These are phyloP conservation scores for Fusarium sp. DNA, from an alignment of 2,329 filamentous ascomycete species.

Conservation along the genomic window DNA sequence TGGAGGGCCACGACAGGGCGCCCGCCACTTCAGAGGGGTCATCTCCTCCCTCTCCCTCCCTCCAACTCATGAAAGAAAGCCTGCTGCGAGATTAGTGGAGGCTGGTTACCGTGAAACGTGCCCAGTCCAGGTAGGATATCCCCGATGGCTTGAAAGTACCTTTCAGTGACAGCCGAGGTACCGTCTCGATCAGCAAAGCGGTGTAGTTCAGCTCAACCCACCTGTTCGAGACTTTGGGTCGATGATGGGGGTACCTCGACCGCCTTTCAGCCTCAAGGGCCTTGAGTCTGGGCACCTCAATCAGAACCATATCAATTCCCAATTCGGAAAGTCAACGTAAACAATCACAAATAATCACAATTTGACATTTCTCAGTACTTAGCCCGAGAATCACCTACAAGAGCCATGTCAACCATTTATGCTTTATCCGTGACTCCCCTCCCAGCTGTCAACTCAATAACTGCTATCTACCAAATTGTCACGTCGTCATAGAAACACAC, in stretches of 20 bases:
- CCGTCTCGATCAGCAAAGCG: neutral
- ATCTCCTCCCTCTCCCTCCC: neutral
- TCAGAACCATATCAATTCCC: neutral
- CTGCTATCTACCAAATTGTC: neutral
- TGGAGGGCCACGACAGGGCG: slow-evolving; percentile 21
- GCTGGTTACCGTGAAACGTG: slow-evolving; percentile 4
- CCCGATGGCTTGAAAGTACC: slow-evolving; percentile 1
- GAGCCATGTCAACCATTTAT: neutral
- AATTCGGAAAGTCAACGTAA: neutral
- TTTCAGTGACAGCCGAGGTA: neutral
- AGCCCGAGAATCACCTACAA: neutral
- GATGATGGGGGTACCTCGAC: neutral
- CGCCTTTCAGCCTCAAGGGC: neutral
- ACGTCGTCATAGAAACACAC: slow-evolving; percentile 37
- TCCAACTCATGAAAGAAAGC: neutral
- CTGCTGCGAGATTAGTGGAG: slow-evolving; percentile 12
- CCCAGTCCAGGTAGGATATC: neutral
- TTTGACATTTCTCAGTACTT: neutral
- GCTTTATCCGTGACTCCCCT: neutral
- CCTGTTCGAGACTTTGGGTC: neutral
- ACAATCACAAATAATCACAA: neutral
- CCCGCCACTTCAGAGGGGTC: slow-evolving; percentile 20
- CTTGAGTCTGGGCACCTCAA: neutral
- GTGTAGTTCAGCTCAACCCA: neutral
- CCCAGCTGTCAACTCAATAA: neutral